Evolutionary conservation across 2,329 filamentous ascomycete genomes (phyloP).

Genomic region (Fusarium sp.): DNA sequence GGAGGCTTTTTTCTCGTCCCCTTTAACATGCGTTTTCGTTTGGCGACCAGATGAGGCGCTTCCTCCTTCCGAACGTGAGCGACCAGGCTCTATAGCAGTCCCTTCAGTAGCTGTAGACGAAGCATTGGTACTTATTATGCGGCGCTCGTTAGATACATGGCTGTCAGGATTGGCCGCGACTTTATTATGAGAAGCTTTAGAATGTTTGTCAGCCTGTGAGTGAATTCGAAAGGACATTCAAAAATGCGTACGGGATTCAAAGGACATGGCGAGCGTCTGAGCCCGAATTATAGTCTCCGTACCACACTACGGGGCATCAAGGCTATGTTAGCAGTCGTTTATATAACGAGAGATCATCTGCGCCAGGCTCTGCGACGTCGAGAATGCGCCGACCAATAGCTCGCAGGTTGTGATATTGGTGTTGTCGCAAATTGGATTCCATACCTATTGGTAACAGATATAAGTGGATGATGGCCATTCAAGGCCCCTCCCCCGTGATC

Average conservation of each 20-base stretch:
- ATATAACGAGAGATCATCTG: neutral
- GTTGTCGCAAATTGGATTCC: slow-evolving; percentile 28
- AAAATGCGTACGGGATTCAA: slow-evolving; percentile 45
- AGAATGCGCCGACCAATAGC: slow-evolving; percentile 23
- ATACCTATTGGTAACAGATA: slow-evolving; percentile 37
- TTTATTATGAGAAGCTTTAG: slow-evolving; percentile 28
- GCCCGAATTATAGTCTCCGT: slow-evolving; percentile 27
- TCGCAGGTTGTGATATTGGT: slow-evolving; percentile 15
- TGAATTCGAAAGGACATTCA: neutral
- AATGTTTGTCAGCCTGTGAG: slow-evolving; percentile 28
- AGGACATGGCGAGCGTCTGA: slow-evolving; percentile 45
- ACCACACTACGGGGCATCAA: slow-evolving; percentile 22
- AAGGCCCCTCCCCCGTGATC: slow-evolving; percentile 36
- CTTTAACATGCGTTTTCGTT: slow-evolving; percentile 12
- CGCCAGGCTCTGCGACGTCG: slow-evolving; percentile 23
- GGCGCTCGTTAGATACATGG: neutral
- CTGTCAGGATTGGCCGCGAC: slow-evolving; percentile 14
- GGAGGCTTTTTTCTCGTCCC: neutral
- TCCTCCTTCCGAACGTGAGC: slow-evolving; percentile 13
- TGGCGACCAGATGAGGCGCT: slow-evolving; percentile 21
- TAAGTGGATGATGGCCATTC: slow-evolving; percentile 28
- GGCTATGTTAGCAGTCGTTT: slow-evolving; percentile 12
- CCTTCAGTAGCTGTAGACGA: slow-evolving; percentile 15
- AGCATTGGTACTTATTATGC: slow-evolving; percentile 3
- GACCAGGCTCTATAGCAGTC: neutral